A percentile compares a stretch with the other conserved stretches of the same genome.
Conservation (phyloP, 2,329 filamentous ascomycete genomes). For the Penicillium sp. region DNA sequence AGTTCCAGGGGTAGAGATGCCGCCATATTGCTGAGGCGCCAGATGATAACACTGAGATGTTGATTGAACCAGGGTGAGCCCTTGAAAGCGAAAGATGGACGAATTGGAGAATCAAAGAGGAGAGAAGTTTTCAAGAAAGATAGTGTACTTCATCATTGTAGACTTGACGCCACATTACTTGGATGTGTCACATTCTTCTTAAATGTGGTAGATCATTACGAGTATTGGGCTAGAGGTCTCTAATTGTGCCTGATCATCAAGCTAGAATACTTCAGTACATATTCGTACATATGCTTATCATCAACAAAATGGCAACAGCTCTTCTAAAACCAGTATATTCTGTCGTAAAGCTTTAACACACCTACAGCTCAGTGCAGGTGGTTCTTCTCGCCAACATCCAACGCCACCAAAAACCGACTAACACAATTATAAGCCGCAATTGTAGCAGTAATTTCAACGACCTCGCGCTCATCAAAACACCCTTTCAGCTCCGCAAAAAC, state of each 20-base stretch:
- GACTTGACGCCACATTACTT: not conserved
- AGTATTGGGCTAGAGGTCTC: not conserved
- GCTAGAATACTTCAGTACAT: not conserved
- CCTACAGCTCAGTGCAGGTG: constrained; percentile 7
- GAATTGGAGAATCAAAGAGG: not conserved
- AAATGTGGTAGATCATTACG: not conserved
- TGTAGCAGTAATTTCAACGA: constrained; percentile 73
- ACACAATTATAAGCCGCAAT: constrained; percentile 78
- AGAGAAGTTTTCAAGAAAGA: not conserved
- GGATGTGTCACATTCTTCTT: not conserved
- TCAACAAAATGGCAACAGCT: not conserved
- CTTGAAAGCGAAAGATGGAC: not conserved
- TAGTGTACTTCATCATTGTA: not conserved
- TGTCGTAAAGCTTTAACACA: not conserved
- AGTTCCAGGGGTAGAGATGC: not conserved
- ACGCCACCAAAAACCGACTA: constrained; percentile 69
- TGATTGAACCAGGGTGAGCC: not conserved
- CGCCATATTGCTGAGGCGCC: not conserved
- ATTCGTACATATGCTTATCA: not conserved
- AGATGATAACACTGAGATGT: not conserved
- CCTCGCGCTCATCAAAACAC: constrained; percentile 59
- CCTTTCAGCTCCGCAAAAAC: constrained; percentile 57
- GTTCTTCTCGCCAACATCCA: constrained; percentile 53
- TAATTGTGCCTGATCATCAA: not conserved
- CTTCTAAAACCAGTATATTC: not conserved